Evolutionary conservation across 176 grass and related monocot genomes (phyloP).

Genomic region (Triticum urartu): DNA sequence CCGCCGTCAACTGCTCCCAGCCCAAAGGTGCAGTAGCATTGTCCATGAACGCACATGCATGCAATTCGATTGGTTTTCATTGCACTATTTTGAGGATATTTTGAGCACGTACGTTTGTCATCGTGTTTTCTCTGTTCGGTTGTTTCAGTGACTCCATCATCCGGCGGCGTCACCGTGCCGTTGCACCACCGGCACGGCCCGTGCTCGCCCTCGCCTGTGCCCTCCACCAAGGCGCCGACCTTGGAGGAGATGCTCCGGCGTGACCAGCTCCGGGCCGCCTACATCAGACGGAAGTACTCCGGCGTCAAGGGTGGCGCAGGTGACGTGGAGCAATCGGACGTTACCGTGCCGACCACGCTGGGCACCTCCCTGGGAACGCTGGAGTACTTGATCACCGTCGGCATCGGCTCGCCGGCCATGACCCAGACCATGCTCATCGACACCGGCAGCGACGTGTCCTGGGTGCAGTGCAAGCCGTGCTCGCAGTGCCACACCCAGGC

Average conservation of each 20-base stretch:
- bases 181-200: slow-evolving; percentile 59
- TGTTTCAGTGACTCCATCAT: neutral
- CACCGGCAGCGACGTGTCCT: slow-evolving; percentile 64
- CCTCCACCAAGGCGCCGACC: neutral
- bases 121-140: neutral
- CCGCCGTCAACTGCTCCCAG: slow-evolving; percentile 14
- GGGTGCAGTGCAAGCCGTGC: slow-evolving; percentile 79
- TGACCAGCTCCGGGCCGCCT: slow-evolving; percentile 47
- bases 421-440: slow-evolving; percentile 51
- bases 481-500: slow-evolving; percentile 38
- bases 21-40: neutral
- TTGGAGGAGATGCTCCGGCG: slow-evolving; percentile 36
- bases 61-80: too few species aligned
- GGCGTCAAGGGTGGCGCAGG: neutral
- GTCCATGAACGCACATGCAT: neutral
- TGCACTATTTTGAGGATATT: neutral
- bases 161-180: neutral
- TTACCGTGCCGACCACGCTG: slow-evolving; percentile 15
- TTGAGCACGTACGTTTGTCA: neutral
- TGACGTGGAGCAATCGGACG: neutral
- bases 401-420: slow-evolving; percentile 39
- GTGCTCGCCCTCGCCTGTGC: slow-evolving; percentile 57
- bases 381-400: slow-evolving; percentile 50
- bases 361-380: slow-evolving; percentile 16
- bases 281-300: slow-evolving; percentile 28